Percentiles rank a stretch among this genome's conserved stretches.
Evolutionary conservation across 129 eudicot species (phyloP).

Genomic region (Artemisia argyi): DNA sequence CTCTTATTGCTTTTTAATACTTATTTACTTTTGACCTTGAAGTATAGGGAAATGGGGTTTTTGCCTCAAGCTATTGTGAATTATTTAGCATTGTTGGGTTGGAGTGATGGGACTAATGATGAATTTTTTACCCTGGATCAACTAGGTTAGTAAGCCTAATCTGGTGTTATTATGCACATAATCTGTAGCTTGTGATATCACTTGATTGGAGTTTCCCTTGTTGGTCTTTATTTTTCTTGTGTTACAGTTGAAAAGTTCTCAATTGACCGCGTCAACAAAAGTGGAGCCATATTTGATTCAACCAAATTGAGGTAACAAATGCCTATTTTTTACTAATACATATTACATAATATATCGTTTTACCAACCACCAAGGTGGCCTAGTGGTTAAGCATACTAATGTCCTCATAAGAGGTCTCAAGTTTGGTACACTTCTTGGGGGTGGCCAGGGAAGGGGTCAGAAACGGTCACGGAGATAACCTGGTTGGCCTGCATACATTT

Average conservation of each 20-base stretch:
- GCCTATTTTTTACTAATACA: conserved; percentile 5
- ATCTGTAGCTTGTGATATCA: conserved; percentile 23
- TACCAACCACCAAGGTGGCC: too few relatives aligned
- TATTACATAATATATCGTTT: neutral
- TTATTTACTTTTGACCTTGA: conserved; percentile 20
- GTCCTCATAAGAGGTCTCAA: too few relatives aligned
- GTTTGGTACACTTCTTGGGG: too few relatives aligned
- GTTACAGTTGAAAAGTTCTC: conserved; percentile 87
- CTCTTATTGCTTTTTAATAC: conserved; percentile 1
- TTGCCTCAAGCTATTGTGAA: conserved; percentile 91
- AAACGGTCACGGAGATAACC: too few relatives aligned
- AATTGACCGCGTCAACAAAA: conserved; percentile 86
- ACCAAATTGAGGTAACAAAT: conserved; percentile 72
- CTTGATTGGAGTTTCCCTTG: conserved; percentile 1
- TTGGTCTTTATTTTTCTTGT: conserved; percentile 25
- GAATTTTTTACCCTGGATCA: conserved; percentile 88
- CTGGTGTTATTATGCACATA: conserved; percentile 14
- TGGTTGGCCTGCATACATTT: too few relatives aligned
- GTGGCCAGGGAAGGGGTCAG: too few relatives aligned
- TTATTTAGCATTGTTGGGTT: conserved; percentile 88
- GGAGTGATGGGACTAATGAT: conserved; percentile 97
- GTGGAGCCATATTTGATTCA: conserved; percentile 92
- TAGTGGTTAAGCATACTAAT: too few relatives aligned
- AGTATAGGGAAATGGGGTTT: conserved; percentile 91
- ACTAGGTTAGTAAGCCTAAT: conserved; percentile 59